Percentiles rank a stretch among this genome's conserved stretches.
Conservation (phyloP, 805 yeast species). For the Hanseniaspora valbyensis region DNA sequence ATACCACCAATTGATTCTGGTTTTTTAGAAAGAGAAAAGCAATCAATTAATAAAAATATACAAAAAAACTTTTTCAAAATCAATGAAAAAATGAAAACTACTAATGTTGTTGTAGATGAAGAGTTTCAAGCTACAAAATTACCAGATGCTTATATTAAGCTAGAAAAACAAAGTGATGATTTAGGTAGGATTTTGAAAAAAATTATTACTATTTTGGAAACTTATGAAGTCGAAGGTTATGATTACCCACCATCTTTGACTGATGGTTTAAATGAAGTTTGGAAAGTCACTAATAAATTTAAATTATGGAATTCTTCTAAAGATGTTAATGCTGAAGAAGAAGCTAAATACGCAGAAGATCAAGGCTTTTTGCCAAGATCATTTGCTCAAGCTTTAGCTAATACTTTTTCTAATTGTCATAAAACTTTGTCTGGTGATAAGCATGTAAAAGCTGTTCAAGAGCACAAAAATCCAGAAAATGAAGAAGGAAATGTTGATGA, state of each 20-base stretch:
- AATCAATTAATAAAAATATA: conserved; percentile 10
- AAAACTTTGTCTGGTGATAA: conserved; percentile 16
- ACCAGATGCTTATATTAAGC: conserved; percentile 58
- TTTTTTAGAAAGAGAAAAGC: conserved; percentile 13
- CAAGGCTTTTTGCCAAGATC: conserved; percentile 46
- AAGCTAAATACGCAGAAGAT: conserved; percentile 11
- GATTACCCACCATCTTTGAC: conserved; percentile 73
- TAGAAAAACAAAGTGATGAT: conserved; percentile 58
- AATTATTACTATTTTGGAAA: conserved; percentile 41
- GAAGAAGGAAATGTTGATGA: too few relatives aligned
- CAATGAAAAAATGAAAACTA: conserved; percentile 13
- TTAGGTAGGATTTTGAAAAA: conserved; percentile 49
- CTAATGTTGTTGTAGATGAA: conserved; percentile 2
- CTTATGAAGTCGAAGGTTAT: conserved; percentile 63
- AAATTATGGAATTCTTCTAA: conserved; percentile 20
- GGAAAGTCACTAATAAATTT: conserved; percentile 20
- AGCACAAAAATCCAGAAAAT: too few relatives aligned
- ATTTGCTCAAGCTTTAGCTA: conserved; percentile 57
- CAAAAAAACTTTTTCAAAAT: conserved; percentile 15
- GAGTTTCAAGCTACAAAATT: conserved; percentile 38
- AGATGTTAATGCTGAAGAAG: conserved; percentile 13
- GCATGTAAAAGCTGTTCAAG: conserved; percentile 22
- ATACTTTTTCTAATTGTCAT: conserved; percentile 42
- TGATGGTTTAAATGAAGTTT: conserved; percentile 42
- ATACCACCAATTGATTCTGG: conserved; percentile 9